phyloP scores from a whole-genome alignment of 345 rosid species.

The Melaleuca alternifolia region DNA sequence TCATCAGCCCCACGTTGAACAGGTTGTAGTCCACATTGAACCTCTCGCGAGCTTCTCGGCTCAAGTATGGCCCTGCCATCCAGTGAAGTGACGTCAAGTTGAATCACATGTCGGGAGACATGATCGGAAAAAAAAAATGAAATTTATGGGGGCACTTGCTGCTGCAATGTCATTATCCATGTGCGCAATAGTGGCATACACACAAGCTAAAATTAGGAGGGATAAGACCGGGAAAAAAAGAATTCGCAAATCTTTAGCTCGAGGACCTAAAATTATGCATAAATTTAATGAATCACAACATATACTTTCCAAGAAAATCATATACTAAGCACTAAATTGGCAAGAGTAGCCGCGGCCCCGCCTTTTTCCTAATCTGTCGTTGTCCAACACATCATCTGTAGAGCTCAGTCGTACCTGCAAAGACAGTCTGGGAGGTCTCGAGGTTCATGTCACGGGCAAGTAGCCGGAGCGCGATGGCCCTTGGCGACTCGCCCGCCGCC shows the following conservation, averaged over 20 bases:
- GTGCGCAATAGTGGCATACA: not conserved
- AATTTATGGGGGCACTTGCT: not conserved
- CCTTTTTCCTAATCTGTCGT: not conserved
- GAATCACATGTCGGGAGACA: not conserved
- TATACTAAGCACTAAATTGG: not conserved
- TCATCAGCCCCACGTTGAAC: constrained; percentile 69
- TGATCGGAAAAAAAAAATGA: not conserved
- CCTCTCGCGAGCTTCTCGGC: constrained; percentile 12
- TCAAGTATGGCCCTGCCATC: constrained; percentile 42
- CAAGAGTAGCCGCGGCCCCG: not conserved
- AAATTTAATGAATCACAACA: not conserved
- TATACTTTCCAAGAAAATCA: not conserved
- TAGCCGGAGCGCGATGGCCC: constrained; percentile 27
- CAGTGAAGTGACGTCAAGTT: not conserved
- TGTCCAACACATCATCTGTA: not conserved
- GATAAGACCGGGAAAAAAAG: not conserved
- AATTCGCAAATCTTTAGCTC: not conserved
- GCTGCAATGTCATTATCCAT: not conserved
- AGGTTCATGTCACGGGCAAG: constrained; percentile 68
- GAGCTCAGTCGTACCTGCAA: constrained; percentile 15
- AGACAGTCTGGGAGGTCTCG: constrained; percentile 81
- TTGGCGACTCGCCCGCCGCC: not conserved
- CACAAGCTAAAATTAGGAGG: not conserved
- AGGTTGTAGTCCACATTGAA: constrained; percentile 55
- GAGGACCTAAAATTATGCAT: not conserved